Evolutionary conservation across 495 filamentous ascomycete species (phyloP).

Genomic region (Xylaria grammica): DNA sequence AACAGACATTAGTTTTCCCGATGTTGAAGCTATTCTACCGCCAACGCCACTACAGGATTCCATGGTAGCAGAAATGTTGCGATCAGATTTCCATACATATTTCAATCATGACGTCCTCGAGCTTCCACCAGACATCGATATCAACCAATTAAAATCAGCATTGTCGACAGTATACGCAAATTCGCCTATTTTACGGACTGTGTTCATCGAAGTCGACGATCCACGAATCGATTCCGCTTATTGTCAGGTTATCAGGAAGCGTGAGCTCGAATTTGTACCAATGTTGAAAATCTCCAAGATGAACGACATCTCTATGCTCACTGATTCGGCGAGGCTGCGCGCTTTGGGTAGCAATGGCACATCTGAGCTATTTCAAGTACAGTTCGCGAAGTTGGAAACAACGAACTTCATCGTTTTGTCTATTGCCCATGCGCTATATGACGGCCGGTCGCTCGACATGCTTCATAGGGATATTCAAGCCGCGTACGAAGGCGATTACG

Average conservation of each 20-base stretch:
- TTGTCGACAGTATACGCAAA: slow-evolving; percentile 62
- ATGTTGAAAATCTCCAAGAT: slow-evolving; percentile 27
- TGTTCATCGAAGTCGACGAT: slow-evolving; percentile 67
- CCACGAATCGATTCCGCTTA: slow-evolving; percentile 59
- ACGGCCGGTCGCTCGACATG: slow-evolving; percentile 72
- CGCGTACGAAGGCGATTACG: slow-evolving; percentile 56
- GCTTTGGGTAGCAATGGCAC: slow-evolving; percentile 32
- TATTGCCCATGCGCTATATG: slow-evolving; percentile 79
- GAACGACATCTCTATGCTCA: slow-evolving; percentile 33
- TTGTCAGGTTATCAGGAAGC: slow-evolving; percentile 65
- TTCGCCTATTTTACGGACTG: slow-evolving; percentile 75
- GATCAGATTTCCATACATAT: slow-evolving; percentile 69
- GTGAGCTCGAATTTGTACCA: slow-evolving; percentile 22
- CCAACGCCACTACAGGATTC: slow-evolving; percentile 80
- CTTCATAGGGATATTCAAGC: slow-evolving; percentile 68
- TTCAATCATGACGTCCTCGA: slow-evolving; percentile 79
- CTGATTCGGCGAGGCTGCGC: slow-evolving; percentile 34
- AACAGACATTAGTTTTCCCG: background rate
- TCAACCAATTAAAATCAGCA: slow-evolving; percentile 58
- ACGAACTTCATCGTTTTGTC: slow-evolving; percentile 65
- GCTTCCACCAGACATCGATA: slow-evolving; percentile 54
- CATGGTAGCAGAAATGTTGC: slow-evolving; percentile 77
- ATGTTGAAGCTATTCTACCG: slow-evolving; percentile 62
- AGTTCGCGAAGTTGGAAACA: slow-evolving; percentile 39
- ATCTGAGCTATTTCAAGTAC: slow-evolving; percentile 49